Evolutionary conservation across 2,329 filamentous ascomycete species (phyloP), one percentile per base, ranked within the genome.

Genomic region (Nannizziopsis barbatae): DNA sequence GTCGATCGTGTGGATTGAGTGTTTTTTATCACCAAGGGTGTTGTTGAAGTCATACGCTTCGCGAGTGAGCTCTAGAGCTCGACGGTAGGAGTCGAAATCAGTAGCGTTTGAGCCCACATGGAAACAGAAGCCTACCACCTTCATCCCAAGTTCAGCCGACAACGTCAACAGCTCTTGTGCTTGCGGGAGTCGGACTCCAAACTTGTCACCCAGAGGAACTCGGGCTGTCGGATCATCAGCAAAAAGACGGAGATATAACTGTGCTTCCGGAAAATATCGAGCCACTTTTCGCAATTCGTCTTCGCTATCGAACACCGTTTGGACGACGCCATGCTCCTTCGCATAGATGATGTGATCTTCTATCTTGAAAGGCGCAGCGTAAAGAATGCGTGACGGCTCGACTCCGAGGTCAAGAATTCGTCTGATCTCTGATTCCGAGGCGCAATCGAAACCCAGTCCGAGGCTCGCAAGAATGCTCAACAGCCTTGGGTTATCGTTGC

Each of bases 81-180:
- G 46, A 2, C 40, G 46, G 15, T 49, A 49, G 5, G 46, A 40
- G n/a, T 43, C 31, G 10, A 7, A 38, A 22, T 49, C 46, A 5
- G 41, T 45, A 3, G 47, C 42, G 36, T 18, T 45, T 7, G 47
- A 45, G 12, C 60, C 60, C 27, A 63, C 54, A 49, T 62, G 60
- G 18, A 63, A 63, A 30, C 58, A 59, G n/a, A 63, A 53, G 0
- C 60, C 60, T 7, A 56, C 46, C 5, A 63, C 47, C 15, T 56
- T 48, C 31, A 62, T 36, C 6, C 43, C 52, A 6, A 62, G 47
- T 10, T 58, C 52, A 52, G 43, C 50, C 10, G 60, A 59, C 14
- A 55, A 48, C 8, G 38, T 7, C 1, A 62, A 47, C 3, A 63
- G 42, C 6, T 35, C 30, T 11, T 47, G 30, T 1, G 54, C 53